These are phyloP conservation scores for Zymoseptoria ardabiliae DNA, from an alignment of 2,329 filamentous ascomycete genomes.

Conservation along the genomic window DNA sequence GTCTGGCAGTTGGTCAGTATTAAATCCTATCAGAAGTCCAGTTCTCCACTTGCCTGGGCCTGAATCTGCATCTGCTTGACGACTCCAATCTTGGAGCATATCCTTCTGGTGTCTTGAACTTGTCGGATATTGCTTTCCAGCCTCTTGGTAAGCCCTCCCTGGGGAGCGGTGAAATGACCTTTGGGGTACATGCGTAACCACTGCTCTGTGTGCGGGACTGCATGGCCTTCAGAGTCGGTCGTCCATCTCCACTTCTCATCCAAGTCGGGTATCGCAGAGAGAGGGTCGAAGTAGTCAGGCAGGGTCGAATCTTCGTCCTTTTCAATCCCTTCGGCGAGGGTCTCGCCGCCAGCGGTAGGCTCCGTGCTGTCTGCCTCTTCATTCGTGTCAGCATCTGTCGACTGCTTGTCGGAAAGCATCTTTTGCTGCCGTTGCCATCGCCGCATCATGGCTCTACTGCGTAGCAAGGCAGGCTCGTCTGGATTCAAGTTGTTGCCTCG, in stretches of 20 bases:
- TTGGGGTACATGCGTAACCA: slow-evolving; percentile 69
- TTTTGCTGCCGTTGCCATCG: slow-evolving; percentile 75
- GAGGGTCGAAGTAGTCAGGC: slow-evolving; percentile 88
- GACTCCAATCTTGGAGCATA: slow-evolving; percentile 92
- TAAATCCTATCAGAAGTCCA: not conserved
- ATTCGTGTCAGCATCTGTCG: slow-evolving; percentile 38
- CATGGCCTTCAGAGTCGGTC: slow-evolving; percentile 80
- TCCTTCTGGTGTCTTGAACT: slow-evolving; percentile 92
- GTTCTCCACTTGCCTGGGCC: slow-evolving; percentile 62
- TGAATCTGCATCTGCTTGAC: slow-evolving; percentile 99
- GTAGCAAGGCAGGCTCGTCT: slow-evolving; percentile 79
- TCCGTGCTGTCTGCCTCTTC: slow-evolving; percentile 40
- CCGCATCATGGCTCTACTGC: slow-evolving; percentile 82
- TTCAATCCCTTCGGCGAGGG: slow-evolving; percentile 90
- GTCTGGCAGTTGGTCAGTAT: slow-evolving; percentile 47
- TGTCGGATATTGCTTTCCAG: slow-evolving; percentile 88
- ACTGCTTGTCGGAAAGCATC: slow-evolving; percentile 25
- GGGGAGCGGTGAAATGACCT: slow-evolving; percentile 67
- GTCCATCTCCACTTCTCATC: slow-evolving; percentile 73
- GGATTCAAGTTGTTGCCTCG: slow-evolving; percentile 74
- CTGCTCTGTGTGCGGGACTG: slow-evolving; percentile 81
- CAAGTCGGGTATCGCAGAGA: slow-evolving; percentile 80
- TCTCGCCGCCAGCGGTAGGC: slow-evolving; percentile 54
- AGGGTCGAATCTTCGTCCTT: slow-evolving; percentile 75
- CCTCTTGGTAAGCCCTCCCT: slow-evolving; percentile 65